phyloP scores from a whole-genome alignment of 1,284 basidiomycete genomes.

The Trametes versicolor region DNA sequence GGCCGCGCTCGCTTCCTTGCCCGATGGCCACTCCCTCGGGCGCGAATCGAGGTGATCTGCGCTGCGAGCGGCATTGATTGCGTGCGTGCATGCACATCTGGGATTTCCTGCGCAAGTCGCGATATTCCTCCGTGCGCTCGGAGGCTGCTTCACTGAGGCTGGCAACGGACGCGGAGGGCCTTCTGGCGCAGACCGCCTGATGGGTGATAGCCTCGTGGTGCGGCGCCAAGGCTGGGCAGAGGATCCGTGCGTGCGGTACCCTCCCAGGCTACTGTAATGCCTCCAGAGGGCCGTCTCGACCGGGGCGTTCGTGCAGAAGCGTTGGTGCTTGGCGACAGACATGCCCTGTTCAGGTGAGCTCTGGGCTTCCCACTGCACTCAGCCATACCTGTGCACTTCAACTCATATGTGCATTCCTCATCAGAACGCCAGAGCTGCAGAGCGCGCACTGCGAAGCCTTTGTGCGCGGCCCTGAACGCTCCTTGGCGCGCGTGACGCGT shows the following conservation, averaged over 20 bases:
- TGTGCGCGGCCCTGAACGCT: no score
- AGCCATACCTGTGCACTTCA: no score
- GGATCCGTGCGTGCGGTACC: not conserved
- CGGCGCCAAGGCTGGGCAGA: constrained; percentile 1
- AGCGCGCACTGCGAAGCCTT: no score
- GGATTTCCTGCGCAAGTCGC: no score
- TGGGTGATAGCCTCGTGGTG: constrained; percentile 21
- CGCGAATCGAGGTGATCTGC: constrained; percentile 16
- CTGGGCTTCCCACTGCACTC: no score
- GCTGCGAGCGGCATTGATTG: not conserved
- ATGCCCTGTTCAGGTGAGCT: not conserved
- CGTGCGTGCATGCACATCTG: not conserved
- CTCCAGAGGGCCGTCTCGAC: not conserved
- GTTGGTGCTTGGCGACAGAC: not conserved
- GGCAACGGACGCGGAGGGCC: not conserved
- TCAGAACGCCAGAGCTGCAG: no score
- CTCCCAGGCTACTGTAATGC: not conserved
- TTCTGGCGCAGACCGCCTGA: constrained; percentile 13
- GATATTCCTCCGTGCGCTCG: not conserved
- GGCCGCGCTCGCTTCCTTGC: not conserved
- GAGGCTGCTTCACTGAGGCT: not conserved
- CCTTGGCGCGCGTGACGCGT: constrained; percentile 1
- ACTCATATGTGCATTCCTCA: no score
- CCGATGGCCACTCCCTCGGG: not conserved
- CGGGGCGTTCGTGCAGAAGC: not conserved